phyloP scores from a whole-genome alignment of 1,284 basidiomycete species.

The Ustilago tritici region DNA sequence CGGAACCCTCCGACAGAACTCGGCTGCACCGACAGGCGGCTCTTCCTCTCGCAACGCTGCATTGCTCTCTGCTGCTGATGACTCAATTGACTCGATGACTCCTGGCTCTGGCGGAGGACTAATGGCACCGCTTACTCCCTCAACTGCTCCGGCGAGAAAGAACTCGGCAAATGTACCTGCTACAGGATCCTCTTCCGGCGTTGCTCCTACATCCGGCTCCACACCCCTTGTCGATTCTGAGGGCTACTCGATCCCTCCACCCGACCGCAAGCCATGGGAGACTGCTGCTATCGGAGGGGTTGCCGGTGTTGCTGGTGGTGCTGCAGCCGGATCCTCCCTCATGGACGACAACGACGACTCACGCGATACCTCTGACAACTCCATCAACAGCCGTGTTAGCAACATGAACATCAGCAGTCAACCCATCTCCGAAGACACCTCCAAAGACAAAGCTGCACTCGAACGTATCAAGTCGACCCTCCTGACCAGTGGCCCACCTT shows the following conservation, averaged over 20 bases:
- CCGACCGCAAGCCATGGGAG: constrained; percentile 72
- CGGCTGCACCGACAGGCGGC: constrained; percentile 12
- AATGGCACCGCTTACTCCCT: constrained; percentile 59
- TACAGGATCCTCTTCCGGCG: constrained; percentile 4
- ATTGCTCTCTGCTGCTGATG: constrained; percentile 24
- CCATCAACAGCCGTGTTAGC: constrained; percentile 41
- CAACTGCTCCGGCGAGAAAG: constrained; percentile 19
- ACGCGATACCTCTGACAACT: constrained; percentile 37
- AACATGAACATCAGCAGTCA: constrained; percentile 69
- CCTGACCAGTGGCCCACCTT: constrained; percentile 55
- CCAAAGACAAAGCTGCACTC: constrained; percentile 72
- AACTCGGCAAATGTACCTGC: constrained; percentile 19
- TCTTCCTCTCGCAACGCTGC: constrained; percentile 28
- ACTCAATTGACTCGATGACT: constrained; percentile 45
- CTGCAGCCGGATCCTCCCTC: constrained; percentile 44
- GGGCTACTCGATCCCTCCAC: constrained; percentile 73
- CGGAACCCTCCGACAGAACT: constrained; percentile 41
- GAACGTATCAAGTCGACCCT: constrained; percentile 72
- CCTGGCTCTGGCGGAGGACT: constrained; percentile 39
- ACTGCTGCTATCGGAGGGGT: constrained; percentile 14
- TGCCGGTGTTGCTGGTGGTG: constrained; percentile 3
- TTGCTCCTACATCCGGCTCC: constrained; percentile 8
- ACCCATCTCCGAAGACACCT: constrained; percentile 71
- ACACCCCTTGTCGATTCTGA: constrained; percentile 71
- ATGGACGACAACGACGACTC: constrained; percentile 62